Conservation (phyloP, 495 filamentous ascomycete genomes). For the Cercophora samala region DNA sequence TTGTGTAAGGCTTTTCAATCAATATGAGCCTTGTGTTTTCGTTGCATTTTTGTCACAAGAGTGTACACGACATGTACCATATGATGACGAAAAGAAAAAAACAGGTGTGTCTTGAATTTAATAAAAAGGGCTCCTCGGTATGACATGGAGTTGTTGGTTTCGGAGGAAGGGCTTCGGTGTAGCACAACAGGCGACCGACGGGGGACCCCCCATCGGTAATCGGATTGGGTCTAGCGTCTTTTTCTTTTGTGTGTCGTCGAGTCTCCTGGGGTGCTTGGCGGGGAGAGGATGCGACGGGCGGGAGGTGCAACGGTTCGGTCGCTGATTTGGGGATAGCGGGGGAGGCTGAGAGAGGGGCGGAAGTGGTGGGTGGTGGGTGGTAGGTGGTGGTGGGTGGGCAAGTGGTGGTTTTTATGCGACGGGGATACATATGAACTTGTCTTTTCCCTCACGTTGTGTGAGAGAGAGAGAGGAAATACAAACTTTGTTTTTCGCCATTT, state of each 20-base stretch:
- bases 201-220: constrained; percentile 16
- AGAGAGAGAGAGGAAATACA: too few species aligned
- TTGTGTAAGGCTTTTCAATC: too few species aligned
- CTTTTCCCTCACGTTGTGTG: too few species aligned
- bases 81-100: constrained; percentile 3
- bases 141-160: background rate
- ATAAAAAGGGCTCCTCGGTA: background rate
- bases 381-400: too few species aligned
- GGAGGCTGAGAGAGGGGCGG: constrained; percentile 18
- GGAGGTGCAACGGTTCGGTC: constrained; percentile 28
- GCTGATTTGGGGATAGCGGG: constrained; percentile 33
- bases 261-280: background rate
- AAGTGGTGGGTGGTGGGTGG: too few species aligned
- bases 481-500: too few species aligned
- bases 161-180: constrained; percentile 12
- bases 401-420: too few species aligned
- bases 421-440: too few species aligned
- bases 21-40: background rate
- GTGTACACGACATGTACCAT: background rate
- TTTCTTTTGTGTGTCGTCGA: background rate
- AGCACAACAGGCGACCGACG: constrained; percentile 6
- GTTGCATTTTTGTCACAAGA: background rate
- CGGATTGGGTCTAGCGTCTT: constrained; percentile 8
- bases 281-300: background rate
- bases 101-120: background rate